phyloP scores from a whole-genome alignment of 192 early-diverging fungal species.

The Coemansia sp. region DNA sequence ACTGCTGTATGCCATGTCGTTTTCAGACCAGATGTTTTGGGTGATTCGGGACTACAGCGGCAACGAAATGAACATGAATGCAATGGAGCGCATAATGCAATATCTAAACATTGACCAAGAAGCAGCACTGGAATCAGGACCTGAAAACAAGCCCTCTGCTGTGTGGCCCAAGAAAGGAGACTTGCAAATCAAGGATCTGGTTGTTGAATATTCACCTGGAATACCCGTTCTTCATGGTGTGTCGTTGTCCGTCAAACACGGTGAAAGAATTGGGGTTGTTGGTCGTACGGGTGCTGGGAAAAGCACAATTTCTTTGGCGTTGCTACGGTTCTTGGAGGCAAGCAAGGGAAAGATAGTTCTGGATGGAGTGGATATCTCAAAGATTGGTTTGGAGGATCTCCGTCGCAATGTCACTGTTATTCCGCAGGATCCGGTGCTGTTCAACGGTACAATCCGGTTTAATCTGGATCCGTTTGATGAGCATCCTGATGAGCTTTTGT shows the following conservation, averaged over 20 bases:
- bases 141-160: slow-evolving; percentile 55
- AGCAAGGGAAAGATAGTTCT: slow-evolving; percentile 65
- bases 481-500: slow-evolving; percentile 73
- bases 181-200: slow-evolving; percentile 68
- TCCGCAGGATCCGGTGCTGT: slow-evolving; percentile 87
- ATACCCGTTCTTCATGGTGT: slow-evolving; percentile 77
- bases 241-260: slow-evolving; percentile 66
- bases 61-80: slow-evolving; percentile 86
- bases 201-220: slow-evolving; percentile 76
- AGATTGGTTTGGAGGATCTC: slow-evolving; percentile 76
- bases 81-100: slow-evolving; percentile 86
- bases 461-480: slow-evolving; percentile 90
- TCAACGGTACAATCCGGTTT: slow-evolving; percentile 77
- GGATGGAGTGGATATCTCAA: slow-evolving; percentile 74
- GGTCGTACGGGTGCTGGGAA: slow-evolving; percentile 86
- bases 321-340: slow-evolving; percentile 80
- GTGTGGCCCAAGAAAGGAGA: slow-evolving; percentile 69
- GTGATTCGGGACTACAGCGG: slow-evolving; percentile 73
- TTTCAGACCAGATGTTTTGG: slow-evolving; percentile 81
- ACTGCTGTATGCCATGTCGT: slow-evolving; percentile 80
- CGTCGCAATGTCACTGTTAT: slow-evolving; percentile 81
- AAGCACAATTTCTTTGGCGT: slow-evolving; percentile 37
- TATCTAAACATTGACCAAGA: slow-evolving; percentile 85
- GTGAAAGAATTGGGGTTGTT: slow-evolving; percentile 88
- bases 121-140: slow-evolving; percentile 20